Base-by-base conservation (phyloP, 305 asterid species). In the Fraxinus greggii region DNA sequence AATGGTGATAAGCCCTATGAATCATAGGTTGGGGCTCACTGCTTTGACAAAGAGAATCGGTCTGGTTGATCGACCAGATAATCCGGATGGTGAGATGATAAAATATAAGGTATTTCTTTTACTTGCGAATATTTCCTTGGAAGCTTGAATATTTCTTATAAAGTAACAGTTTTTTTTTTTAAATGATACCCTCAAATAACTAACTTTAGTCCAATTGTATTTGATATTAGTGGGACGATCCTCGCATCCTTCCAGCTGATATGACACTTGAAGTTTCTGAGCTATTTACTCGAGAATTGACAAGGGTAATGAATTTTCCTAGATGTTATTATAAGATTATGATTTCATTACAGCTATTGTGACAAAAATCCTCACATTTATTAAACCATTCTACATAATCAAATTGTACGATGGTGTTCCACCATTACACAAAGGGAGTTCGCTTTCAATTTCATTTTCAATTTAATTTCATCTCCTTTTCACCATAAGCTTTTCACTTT, bases 241-340 rank as follows among this genome's bases (percentile, higher is more conserved):
- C 97, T 79, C 92, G 85, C 78, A 93, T 96, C 80, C 79, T 94
- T 83, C 98, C 98, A 83, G 95, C 93, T 72, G 86, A 89, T 87
- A 96, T 96, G 98, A 85, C 96, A 23, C 91, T 86, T 74, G 99
- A 96, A 91, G 98, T 94, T 85, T 92, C 98, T 31, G 99, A 96
- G 90, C 97, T 96, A 84, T 94, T 94, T 80, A 89, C 91, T 56
- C 92, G 98, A 88, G 99, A 94, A 89, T 84, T 96, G 92, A 88
- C 97, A 83, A 89, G 98, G 95, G 99, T 95, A 94, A 89, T 65
- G 72, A 28, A 59, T 65, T 82, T 79, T 28, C 86, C 82, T 76
- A 80, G 72, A 76, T 84, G 77, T 77, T 36, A 9, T 29, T 29
- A 32, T 33, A 74, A 24, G 24, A 74, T 70, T 21, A 17, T n/a